These are phyloP conservation scores for Psilocybe mexicana DNA, from an alignment of 1,284 basidiomycete genomes.

Conservation along the genomic window DNA sequence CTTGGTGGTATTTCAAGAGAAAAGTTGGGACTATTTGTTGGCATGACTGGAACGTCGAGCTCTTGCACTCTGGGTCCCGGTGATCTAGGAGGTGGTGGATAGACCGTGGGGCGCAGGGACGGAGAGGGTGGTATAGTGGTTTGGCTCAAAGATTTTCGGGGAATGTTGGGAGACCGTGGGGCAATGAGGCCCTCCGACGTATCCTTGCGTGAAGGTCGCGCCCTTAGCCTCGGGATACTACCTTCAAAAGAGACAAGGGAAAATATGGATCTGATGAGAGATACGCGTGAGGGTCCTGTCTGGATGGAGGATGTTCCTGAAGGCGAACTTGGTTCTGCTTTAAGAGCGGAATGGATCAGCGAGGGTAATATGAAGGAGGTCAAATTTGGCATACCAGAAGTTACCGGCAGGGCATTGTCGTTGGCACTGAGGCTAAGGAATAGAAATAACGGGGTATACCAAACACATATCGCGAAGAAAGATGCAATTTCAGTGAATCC, in stretches of 20 bases:
- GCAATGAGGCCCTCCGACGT: constrained; percentile 63
- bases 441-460: constrained; percentile 88
- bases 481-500: constrained; percentile 88
- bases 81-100: constrained; percentile 26
- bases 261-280: constrained; percentile 68
- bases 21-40: constrained; percentile 29
- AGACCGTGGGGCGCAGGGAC: constrained; percentile 15
- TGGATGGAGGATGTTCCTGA: constrained; percentile 28
- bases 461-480: constrained; percentile 92
- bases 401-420: constrained; percentile 85
- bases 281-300: constrained; percentile 40
- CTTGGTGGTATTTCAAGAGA: constrained; percentile 35
- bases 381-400: constrained; percentile 35
- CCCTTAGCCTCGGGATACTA: constrained; percentile 31
- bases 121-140: constrained; percentile 17
- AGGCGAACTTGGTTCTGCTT: constrained; percentile 41
- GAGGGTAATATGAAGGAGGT: not conserved
- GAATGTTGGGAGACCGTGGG: constrained; percentile 45
- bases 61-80: constrained; percentile 30
- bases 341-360: not conserved
- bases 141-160: constrained; percentile 26
- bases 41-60: constrained; percentile 25
- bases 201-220: constrained; percentile 33
- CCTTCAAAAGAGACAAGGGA: constrained; percentile 42
- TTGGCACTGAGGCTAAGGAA: constrained; percentile 94